Conservation (phyloP, 164 flowering plant genomes). For the Tetrastigma voinierianum region DNA sequence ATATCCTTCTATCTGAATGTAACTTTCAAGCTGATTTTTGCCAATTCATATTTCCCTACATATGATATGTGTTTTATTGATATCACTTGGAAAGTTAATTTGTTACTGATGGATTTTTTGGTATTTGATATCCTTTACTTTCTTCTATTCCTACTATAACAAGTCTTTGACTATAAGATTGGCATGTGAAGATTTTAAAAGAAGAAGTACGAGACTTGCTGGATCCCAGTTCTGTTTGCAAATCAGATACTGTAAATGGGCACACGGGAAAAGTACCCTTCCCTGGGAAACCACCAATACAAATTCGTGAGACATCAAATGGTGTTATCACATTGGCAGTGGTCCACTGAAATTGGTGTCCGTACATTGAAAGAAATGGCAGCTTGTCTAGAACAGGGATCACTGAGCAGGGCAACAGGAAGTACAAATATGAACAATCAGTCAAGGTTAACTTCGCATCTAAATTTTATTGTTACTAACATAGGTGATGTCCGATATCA, state of each 20-base stretch:
- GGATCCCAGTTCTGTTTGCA: constrained; percentile 57
- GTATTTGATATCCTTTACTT: neutral
- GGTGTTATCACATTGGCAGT: constrained; percentile 97
- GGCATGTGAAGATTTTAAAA: constrained; percentile 72
- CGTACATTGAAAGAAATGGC: constrained; percentile 89
- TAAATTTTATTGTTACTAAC: neutral
- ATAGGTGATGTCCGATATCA: no score
- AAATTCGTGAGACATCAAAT: constrained; percentile 92
- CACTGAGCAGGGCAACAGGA: constrained; percentile 91
- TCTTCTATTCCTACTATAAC: constrained; percentile 1
- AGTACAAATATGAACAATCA: constrained; percentile 99
- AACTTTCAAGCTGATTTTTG: neutral
- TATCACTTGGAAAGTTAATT: neutral
- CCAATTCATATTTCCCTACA: neutral
- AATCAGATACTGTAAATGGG: constrained; percentile 67
- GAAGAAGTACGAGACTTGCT: constrained; percentile 97
- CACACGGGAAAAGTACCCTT: constrained; percentile 56
- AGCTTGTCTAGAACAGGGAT: constrained; percentile 92
- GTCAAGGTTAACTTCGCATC: constrained; percentile 59
- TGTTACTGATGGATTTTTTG: neutral
- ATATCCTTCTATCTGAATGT: neutral
- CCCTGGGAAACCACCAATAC: constrained; percentile 92
- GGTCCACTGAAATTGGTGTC: constrained; percentile 87
- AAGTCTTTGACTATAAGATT: constrained; percentile 10
- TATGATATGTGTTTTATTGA: neutral